These are phyloP conservation scores for Candida pseudofarinosa DNA, from an alignment of 805 yeast genomes.

Conservation along the genomic window DNA sequence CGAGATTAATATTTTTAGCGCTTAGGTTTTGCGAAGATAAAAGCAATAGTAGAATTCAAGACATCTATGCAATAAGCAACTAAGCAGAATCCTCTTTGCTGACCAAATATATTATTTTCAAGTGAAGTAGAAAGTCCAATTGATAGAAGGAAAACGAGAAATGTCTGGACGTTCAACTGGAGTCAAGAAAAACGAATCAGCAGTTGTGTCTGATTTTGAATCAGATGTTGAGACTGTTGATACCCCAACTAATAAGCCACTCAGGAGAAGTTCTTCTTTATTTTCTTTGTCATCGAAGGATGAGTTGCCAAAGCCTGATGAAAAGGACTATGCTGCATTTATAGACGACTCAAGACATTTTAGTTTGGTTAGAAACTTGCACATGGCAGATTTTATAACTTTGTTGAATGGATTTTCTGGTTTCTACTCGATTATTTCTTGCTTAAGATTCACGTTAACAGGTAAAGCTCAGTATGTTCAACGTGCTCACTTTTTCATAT, in stretches of 20 bases:
- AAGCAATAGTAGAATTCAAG: no score
- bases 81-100: no score
- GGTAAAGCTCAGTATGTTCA: conserved; percentile 67
- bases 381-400: conserved; percentile 95
- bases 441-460: conserved; percentile 74
- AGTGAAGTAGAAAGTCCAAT: no score
- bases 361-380: conserved; percentile 79
- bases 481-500: conserved; percentile 84
- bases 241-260: conserved; percentile 17
- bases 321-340: conserved; percentile 71
- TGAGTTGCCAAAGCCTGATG: conserved; percentile 73
- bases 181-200: conserved; percentile 28
- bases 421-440: conserved; percentile 82
- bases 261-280: conserved; percentile 53
- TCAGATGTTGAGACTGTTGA: conserved; percentile 22
- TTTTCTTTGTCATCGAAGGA: conserved; percentile 47
- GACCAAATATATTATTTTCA: no score
- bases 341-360: conserved; percentile 82
- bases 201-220: conserved; percentile 35
- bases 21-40: no score
- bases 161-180: conserved; percentile 12
- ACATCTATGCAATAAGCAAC: no score
- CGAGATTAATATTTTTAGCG: no score
- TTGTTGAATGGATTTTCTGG: conserved; percentile 92
- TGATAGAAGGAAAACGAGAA: no score